These are phyloP conservation scores for Haplographium delicatum DNA, from an alignment of 495 filamentous ascomycete species.

Conservation along the genomic window DNA sequence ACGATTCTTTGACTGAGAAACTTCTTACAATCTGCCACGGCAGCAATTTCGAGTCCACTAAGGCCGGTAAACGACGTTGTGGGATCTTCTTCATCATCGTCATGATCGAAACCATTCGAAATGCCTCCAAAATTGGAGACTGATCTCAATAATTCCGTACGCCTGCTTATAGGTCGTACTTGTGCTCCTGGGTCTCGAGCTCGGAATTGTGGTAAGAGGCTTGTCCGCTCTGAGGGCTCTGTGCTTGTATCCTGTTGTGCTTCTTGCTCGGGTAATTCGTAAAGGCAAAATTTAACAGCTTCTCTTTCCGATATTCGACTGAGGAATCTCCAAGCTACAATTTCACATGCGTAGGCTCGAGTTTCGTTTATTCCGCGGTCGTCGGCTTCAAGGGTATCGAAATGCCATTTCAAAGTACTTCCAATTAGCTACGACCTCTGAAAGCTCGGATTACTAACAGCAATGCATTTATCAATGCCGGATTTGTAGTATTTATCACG, in stretches of 20 bases:
- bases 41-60: conserved; percentile 87
- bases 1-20: conserved; percentile 83
- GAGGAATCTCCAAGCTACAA: conserved; percentile 86
- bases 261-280: conserved; percentile 57
- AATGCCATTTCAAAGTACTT: conserved; percentile 80
- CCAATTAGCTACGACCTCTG: background rate
- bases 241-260: too few relatives aligned
- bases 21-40: conserved; percentile 81
- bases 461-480: conserved; percentile 69
- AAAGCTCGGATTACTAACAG: conserved; percentile 48
- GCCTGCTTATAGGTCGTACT: conserved; percentile 23
- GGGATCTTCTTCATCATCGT: conserved; percentile 46
- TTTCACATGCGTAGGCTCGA: conserved; percentile 81
- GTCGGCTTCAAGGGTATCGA: conserved; percentile 51
- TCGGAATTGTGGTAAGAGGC: conserved; percentile 23
- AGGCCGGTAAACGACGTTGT: conserved; percentile 66
- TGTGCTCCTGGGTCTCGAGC: conserved; percentile 11
- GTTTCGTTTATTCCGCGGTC: conserved; percentile 69
- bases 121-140: conserved; percentile 17
- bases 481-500: conserved; percentile 60
- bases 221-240: conserved; percentile 13
- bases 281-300: conserved; percentile 76
- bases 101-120: conserved; percentile 14
- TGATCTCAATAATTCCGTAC: conserved; percentile 19
- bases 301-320: conserved; percentile 74